Evolutionary conservation across 805 yeast species (phyloP), one percentile per base, ranked within the genome.

Genomic region (Saccharomycopsis capsularis): DNA sequence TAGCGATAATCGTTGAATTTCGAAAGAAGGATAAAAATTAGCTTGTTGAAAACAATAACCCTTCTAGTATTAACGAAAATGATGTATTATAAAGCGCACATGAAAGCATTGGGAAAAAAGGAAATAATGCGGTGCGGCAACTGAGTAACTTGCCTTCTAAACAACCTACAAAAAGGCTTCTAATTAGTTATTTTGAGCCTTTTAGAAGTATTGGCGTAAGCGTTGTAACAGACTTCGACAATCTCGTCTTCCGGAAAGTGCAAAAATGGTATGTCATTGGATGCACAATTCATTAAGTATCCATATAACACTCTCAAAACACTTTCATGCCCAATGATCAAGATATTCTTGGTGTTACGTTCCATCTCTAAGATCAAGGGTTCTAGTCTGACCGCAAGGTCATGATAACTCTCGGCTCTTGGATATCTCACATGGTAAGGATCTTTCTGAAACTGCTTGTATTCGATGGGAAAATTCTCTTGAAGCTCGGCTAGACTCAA

Each of bases 391-490:
- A 93, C 83, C 0, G 99, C 98, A 50, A 93, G 73, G 65, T 93
- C 99, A 65, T 93, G 99, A 62, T 89, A 93, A 44, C 95, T 85
- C 67, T 93, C 99, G 0, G 95, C 88, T 44, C 98, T 74, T 2
- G 96, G 86, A 62, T 78, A 93, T 52, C 99, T 73, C 62, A 84
- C 91, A 65, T 93, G 97, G 61, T 93, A 93, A 1, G 96, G 96
- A 63, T 91, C 97, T 52, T 71, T 66, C 50, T 66, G 48, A 60
- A 79, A 85, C 57, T 75, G 80, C 53, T 69, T 74, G 61, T 74
- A 85, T 56, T 90, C 96, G 1, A 71, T 73, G 0, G 95, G 93
- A 60, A 69, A 87, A 54, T 70, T 69, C 35, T 63, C 61, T 56
- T 72, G 64, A 49, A 91, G 73, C 62, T 85, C 82, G 15, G 70